These are phyloP conservation scores for Zygosaccharomyces kombuchaensis DNA, from an alignment of 805 yeast species.

Conservation along the genomic window DNA sequence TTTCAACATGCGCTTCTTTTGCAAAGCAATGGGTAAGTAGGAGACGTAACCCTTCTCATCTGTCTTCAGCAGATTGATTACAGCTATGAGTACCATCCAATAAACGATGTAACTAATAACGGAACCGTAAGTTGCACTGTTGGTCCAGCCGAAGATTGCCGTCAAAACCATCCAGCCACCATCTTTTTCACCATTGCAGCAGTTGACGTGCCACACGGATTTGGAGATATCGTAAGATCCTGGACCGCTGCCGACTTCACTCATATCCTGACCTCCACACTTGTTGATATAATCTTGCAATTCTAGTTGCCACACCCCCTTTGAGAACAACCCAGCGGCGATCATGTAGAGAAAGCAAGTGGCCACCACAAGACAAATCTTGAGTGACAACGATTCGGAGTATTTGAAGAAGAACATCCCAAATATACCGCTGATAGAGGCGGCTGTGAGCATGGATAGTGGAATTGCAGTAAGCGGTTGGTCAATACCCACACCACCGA, in stretches of 20 bases:
- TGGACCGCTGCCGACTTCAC: constrained; percentile 88
- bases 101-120: constrained; percentile 66
- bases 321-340: constrained; percentile 80
- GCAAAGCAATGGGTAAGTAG: constrained; percentile 56
- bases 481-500: constrained; percentile 82
- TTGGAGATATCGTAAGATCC: constrained; percentile 80
- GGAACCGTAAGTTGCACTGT: constrained; percentile 87
- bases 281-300: constrained; percentile 66
- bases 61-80: constrained; percentile 43
- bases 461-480: constrained; percentile 65
- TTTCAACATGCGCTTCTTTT: constrained; percentile 47
- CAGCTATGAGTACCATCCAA: constrained; percentile 52
- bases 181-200: constrained; percentile 90
- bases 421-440: constrained; percentile 52
- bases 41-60: constrained; percentile 65
- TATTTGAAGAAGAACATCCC: constrained; percentile 69
- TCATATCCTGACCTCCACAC: constrained; percentile 79
- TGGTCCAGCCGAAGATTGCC: constrained; percentile 91
- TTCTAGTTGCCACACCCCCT: constrained; percentile 89
- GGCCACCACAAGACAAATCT: constrained; percentile 65
- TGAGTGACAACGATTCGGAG: constrained; percentile 75
- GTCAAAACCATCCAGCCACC: constrained; percentile 90
- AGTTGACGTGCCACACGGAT: constrained; percentile 91
- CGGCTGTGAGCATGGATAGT: constrained; percentile 56
- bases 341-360: constrained; percentile 80